Percentiles rank a stretch among this genome's conserved stretches.
Evolutionary conservation across 192 early-diverging fungal species (phyloP).

Genomic region (Geranomyces michiganensis): DNA sequence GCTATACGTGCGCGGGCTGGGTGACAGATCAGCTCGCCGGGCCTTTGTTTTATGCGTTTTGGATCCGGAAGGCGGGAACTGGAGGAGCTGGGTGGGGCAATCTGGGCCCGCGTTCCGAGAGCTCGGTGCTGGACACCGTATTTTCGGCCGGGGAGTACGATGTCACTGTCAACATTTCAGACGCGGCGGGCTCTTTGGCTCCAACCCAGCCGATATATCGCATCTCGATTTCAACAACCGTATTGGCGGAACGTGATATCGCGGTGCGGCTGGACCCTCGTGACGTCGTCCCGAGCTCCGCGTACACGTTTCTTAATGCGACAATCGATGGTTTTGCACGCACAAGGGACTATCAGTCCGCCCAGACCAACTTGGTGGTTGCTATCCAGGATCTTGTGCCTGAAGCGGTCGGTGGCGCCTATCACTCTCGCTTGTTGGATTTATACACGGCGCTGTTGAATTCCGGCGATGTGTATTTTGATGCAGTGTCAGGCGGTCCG

Average conservation of each 20-base stretch:
- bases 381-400: slow-evolving; percentile 11
- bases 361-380: slow-evolving; percentile 24
- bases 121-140: slow-evolving; percentile 16
- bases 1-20: slow-evolving; percentile 25
- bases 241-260: background rate
- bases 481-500: slow-evolving; percentile 18
- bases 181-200: slow-evolving; percentile 24
- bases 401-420: slow-evolving; percentile 1
- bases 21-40: slow-evolving; percentile 17
- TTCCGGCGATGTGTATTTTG: slow-evolving; percentile 20
- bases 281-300: background rate
- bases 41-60: slow-evolving; percentile 25
- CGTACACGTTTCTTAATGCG: slow-evolving; percentile 17
- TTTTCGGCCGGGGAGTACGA: slow-evolving; percentile 20
- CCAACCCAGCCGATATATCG: background rate
- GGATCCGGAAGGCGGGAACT: slow-evolving; percentile 2
- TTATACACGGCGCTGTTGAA: slow-evolving; percentile 4
- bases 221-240: background rate
- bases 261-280: background rate
- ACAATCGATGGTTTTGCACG: background rate
- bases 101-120: slow-evolving; percentile 9
- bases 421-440: slow-evolving; percentile 7
- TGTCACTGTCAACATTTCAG: slow-evolving; percentile 17
- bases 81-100: slow-evolving; percentile 11
- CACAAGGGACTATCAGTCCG: slow-evolving; percentile 15